Conservation (phyloP, 345 rosid genomes). For the Sisymbrium altissimum region DNA sequence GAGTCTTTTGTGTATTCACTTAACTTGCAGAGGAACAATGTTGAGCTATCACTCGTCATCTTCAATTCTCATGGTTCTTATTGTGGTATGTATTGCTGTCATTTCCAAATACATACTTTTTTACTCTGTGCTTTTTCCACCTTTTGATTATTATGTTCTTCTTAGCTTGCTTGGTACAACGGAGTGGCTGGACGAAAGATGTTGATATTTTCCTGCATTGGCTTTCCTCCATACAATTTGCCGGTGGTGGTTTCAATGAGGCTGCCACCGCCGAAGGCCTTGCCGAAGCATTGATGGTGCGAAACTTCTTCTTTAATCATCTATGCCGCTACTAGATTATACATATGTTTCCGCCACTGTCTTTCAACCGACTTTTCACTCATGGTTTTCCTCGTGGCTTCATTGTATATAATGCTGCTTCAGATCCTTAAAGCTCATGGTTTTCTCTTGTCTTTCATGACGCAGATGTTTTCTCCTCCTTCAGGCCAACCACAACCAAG, state of each 20-base stretch:
- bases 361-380: conserved; percentile 2
- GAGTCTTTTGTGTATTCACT: conserved; percentile 2
- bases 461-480: conserved; percentile 72
- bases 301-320: conserved; percentile 16
- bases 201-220: conserved; percentile 74
- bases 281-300: conserved; percentile 92
- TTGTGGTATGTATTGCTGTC: conserved; percentile 43
- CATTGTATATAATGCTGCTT: conserved; percentile 5
- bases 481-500: conserved; percentile 68
- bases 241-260: conserved; percentile 92
- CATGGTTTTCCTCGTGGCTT: neutral
- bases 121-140: conserved; percentile 8
- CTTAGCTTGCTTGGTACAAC: conserved; percentile 84
- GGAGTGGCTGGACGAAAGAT: conserved; percentile 94
- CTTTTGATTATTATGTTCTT: conserved; percentile 13
- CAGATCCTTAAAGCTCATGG: conserved; percentile 3
- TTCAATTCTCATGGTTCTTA: conserved; percentile 82
- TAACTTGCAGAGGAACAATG: conserved; percentile 58
- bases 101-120: no score
- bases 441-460: conserved; percentile 30
- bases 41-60: conserved; percentile 70
- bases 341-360: neutral
- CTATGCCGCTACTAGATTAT: conserved; percentile 1
- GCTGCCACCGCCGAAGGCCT: conserved; percentile 99
- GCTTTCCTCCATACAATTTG: conserved; percentile 71